Evolutionary conservation across 1,284 basidiomycete species (phyloP).

Genomic region (Leccinum huronense): DNA sequence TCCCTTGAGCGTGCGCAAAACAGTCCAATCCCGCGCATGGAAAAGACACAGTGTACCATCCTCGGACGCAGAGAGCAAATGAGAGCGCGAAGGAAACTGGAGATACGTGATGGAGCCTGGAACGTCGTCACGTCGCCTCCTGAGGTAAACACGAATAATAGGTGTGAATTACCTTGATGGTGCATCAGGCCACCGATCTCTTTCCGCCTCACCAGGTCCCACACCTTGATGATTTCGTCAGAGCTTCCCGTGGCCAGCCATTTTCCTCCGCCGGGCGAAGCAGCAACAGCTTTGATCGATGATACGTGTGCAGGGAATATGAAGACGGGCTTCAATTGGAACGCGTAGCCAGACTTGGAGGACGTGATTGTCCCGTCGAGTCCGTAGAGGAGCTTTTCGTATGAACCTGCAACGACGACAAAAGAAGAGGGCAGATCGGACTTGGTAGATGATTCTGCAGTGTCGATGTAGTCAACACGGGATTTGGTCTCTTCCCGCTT

Average conservation of each 20-base stretch:
- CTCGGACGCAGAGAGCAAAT: constrained; percentile 87
- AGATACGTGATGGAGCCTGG: constrained; percentile 89
- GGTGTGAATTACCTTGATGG: constrained; percentile 70
- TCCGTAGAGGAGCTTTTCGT: constrained; percentile 95
- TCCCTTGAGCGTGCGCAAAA: constrained; percentile 85
- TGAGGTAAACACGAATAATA: neutral
- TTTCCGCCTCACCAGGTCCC: constrained; percentile 88
- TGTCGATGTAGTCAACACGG: constrained; percentile 1
- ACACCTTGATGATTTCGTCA: constrained; percentile 97
- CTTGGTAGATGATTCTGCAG: constrained; percentile 3
- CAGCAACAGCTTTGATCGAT: constrained; percentile 86
- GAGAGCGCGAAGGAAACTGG: constrained; percentile 83
- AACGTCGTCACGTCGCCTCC: constrained; percentile 1
- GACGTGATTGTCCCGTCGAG: constrained; percentile 65
- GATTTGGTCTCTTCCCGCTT: constrained; percentile 20
- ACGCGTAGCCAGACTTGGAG: constrained; percentile 37
- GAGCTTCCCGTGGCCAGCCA: constrained; percentile 94
- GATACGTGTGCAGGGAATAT: constrained; percentile 97
- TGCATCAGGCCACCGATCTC: constrained; percentile 93
- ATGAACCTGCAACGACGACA: constrained; percentile 87
- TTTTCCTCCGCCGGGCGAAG: constrained; percentile 84
- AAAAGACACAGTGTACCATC: constrained; percentile 90
- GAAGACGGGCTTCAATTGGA: constrained; percentile 79
- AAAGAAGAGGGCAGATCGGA: constrained; percentile 57
- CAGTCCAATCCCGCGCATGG: constrained; percentile 89